phyloP scores from a whole-genome alignment of 139 green algal genomes.

The Chlamydomonas sp. region DNA sequence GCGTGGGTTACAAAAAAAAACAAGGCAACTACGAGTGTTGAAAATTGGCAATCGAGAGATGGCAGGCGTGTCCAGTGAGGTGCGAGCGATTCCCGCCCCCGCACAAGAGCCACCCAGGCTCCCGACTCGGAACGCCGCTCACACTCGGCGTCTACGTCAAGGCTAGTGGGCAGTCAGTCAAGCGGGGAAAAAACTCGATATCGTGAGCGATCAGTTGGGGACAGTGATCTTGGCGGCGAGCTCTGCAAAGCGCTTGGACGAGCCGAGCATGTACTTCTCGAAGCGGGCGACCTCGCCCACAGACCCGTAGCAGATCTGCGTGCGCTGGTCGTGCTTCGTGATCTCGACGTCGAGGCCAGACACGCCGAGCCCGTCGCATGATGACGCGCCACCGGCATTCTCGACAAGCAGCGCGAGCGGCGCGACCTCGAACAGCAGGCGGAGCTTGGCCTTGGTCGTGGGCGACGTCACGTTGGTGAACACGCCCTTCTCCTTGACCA shows the following conservation, averaged over 20 bases:
- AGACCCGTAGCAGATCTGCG: conserved; percentile 85
- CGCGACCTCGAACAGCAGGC: conserved; percentile 88
- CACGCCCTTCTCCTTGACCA: conserved; percentile 43
- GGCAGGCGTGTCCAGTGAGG: too few species aligned
- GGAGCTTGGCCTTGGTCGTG: conserved; percentile 92
- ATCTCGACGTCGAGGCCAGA: conserved; percentile 77
- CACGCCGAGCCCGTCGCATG: conserved; percentile 65
- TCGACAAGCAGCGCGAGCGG: conserved; percentile 77
- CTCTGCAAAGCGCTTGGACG: conserved; percentile 34
- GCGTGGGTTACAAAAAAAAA: too few species aligned
- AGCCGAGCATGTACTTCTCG: conserved; percentile 84
- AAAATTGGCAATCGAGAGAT: too few species aligned
- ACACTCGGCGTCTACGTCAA: neutral
- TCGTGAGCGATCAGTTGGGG: neutral
- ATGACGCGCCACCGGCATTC: conserved; percentile 75
- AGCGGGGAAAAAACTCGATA: too few species aligned
- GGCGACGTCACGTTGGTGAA: conserved; percentile 92
- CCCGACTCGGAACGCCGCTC: neutral
- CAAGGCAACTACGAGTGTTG: too few species aligned
- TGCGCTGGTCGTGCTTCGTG: conserved; percentile 75
- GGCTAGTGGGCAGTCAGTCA: too few species aligned
- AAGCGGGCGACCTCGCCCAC: conserved; percentile 75
- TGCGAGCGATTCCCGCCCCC: too few species aligned
- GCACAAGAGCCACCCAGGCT: too few species aligned
- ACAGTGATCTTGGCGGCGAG: neutral